Conservation (phyloP, 345 rosid genomes). For the Acer negundo region DNA sequence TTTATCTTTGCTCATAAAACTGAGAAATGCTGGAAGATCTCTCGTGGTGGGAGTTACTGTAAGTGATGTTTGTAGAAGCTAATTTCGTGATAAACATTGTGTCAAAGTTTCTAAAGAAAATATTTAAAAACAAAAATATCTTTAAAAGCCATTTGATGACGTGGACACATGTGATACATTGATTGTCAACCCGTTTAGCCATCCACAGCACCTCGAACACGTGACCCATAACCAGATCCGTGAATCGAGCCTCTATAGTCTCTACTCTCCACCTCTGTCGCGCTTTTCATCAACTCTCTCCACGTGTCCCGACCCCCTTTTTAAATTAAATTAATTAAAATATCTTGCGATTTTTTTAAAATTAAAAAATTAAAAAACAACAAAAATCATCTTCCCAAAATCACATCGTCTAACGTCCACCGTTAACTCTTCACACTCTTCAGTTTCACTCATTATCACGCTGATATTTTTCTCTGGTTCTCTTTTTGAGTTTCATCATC, state of each 20-base stretch:
- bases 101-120: too few relatives aligned
- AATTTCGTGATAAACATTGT: too few relatives aligned
- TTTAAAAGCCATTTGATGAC: not conserved
- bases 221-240: slow-evolving; percentile 11
- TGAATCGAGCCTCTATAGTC: not conserved
- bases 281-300: not conserved
- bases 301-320: slow-evolving; percentile 8
- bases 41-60: too few relatives aligned
- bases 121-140: not conserved
- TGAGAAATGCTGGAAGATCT: too few relatives aligned
- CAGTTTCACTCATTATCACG: not conserved
- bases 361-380: too few relatives aligned
- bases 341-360: not conserved
- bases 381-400: not conserved
- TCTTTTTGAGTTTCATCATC: not conserved
- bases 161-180: not conserved
- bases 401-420: slow-evolving; percentile 10
- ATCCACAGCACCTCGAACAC: not conserved
- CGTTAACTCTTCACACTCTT: not conserved
- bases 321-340: not conserved
- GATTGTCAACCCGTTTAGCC: not conserved
- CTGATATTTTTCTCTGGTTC: not conserved
- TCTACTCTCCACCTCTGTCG: not conserved
- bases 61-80: too few relatives aligned
- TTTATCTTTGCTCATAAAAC: too few relatives aligned